A percentile compares a stretch with the other conserved stretches of the same genome.
Evolutionary conservation across 768 basidiomycete genomes (phyloP).

Genomic region (Panellus pusillus): DNA sequence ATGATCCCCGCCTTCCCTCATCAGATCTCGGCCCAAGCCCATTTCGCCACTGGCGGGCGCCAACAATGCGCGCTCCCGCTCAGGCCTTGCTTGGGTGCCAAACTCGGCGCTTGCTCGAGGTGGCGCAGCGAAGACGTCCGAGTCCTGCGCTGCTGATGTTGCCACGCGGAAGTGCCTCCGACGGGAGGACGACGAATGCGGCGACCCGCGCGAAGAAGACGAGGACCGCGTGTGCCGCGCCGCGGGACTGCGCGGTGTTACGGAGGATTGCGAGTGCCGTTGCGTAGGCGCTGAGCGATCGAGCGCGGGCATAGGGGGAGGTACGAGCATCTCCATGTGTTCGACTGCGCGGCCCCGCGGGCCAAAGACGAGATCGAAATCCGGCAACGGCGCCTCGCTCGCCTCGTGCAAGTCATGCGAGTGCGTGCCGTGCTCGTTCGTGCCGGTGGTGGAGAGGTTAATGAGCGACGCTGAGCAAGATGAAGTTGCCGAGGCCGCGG

Average conservation of each 20-base stretch:
- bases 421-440: slow-evolving; percentile 11
- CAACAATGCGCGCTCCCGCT: too few relatives aligned
- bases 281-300: slow-evolving; percentile 14
- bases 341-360: slow-evolving; percentile 5
- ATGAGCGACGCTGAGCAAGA: slow-evolving; percentile 8
- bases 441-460: slow-evolving; percentile 10
- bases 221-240: slow-evolving; percentile 7
- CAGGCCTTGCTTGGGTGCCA: background rate
- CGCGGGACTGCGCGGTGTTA: background rate
- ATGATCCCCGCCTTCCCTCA: too few relatives aligned
- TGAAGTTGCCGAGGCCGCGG: slow-evolving; percentile 10
- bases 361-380: slow-evolving; percentile 19
- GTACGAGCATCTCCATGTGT: background rate
- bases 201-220: slow-evolving; percentile 15
- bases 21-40: too few relatives aligned
- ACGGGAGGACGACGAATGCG: slow-evolving; percentile 5
- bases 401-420: slow-evolving; percentile 13
- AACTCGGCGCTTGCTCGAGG: background rate
- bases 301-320: slow-evolving; percentile 16
- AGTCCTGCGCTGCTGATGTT: slow-evolving; percentile 11
- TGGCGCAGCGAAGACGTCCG: slow-evolving; percentile 15
- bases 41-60: too few relatives aligned
- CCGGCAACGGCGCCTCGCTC: slow-evolving; percentile 11
- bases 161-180: slow-evolving; percentile 9
- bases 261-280: background rate